Evolutionary conservation across 1,284 basidiomycete genomes (phyloP).

Genomic region (Sphagnurus paluster): DNA sequence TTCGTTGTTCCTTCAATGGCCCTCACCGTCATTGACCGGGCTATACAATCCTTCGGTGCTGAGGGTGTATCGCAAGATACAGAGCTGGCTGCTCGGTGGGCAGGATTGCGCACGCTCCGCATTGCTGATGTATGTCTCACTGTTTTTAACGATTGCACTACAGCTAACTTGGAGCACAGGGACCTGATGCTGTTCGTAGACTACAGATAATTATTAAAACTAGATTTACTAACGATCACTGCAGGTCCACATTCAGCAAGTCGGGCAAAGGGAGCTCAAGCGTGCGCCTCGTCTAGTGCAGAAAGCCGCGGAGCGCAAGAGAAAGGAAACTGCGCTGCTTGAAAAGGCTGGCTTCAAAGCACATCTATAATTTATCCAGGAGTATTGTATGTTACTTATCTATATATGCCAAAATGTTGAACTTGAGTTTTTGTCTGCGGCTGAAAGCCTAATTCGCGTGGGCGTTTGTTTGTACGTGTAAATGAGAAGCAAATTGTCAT

Average conservation of each 20-base stretch:
- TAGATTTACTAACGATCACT: conserved; percentile 1
- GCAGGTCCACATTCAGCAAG: conserved; percentile 92
- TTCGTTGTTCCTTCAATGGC: conserved; percentile 93
- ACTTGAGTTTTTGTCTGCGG: not conserved
- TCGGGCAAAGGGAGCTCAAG: conserved; percentile 84
- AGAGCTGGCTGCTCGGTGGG: conserved; percentile 78
- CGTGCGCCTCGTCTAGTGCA: conserved; percentile 59
- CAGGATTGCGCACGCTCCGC: conserved; percentile 82
- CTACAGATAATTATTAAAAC: conserved; percentile 6
- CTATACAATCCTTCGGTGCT: conserved; percentile 93
- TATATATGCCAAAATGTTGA: not conserved
- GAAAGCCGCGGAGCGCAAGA: conserved; percentile 53
- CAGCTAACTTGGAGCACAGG: conserved; percentile 43
- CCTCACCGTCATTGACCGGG: conserved; percentile 84
- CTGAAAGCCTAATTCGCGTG: not conserved
- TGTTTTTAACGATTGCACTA: conserved; percentile 10
- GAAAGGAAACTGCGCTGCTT: conserved; percentile 60
- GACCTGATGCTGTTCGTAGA: conserved; percentile 72
- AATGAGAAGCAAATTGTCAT: conserved; percentile 2
- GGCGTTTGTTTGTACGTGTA: conserved; percentile 21
- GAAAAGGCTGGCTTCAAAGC: conserved; percentile 59
- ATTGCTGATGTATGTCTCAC: conserved; percentile 77
- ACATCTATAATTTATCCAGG: conserved; percentile 40
- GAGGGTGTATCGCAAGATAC: conserved; percentile 94
- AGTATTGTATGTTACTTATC: conserved; percentile 3